A percentile compares a stretch with the other conserved stretches of the same genome.
Evolutionary conservation across 768 basidiomycete genomes (phyloP).

Genomic region (Termitomyces titanicus): DNA sequence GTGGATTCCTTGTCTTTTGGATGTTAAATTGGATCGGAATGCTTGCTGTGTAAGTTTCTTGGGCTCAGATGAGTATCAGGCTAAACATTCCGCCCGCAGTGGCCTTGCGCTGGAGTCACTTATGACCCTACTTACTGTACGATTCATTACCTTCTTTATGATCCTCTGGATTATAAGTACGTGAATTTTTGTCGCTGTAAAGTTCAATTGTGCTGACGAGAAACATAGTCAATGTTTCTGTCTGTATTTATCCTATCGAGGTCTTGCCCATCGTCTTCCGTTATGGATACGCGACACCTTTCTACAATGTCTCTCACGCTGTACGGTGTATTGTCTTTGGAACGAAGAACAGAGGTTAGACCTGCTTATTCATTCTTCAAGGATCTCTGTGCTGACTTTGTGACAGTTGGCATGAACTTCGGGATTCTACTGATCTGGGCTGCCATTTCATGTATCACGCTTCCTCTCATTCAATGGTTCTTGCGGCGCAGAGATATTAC

Average conservation of each 20-base stretch:
- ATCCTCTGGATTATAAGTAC: slow-evolving; percentile 61
- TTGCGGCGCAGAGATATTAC: slow-evolving; percentile 7
- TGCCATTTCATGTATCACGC: slow-evolving; percentile 17
- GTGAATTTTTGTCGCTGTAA: slow-evolving; percentile 11
- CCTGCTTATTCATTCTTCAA: background rate
- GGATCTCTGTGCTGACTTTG: background rate
- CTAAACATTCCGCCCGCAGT: slow-evolving; percentile 23
- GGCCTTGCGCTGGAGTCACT: slow-evolving; percentile 61
- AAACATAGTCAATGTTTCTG: slow-evolving; percentile 50
- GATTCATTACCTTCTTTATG: slow-evolving; percentile 58
- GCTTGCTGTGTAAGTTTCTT: slow-evolving; percentile 43
- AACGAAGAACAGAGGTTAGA: slow-evolving; percentile 46
- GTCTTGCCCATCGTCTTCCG: slow-evolving; percentile 43
- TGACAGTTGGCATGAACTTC: slow-evolving; percentile 49
- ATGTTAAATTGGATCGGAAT: slow-evolving; percentile 60
- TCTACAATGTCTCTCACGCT: slow-evolving; percentile 50
- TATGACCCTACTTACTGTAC: slow-evolving; percentile 49
- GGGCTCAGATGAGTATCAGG: background rate
- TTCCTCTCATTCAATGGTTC: slow-evolving; percentile 21
- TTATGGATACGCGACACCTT: slow-evolving; percentile 54
- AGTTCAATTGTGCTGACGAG: background rate
- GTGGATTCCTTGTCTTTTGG: slow-evolving; percentile 65
- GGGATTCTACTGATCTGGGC: slow-evolving; percentile 38
- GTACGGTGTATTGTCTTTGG: slow-evolving; percentile 49
- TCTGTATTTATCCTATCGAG: slow-evolving; percentile 47